Evolutionary conservation across 805 yeast species (phyloP).

Genomic region (Starmerella geochares): DNA sequence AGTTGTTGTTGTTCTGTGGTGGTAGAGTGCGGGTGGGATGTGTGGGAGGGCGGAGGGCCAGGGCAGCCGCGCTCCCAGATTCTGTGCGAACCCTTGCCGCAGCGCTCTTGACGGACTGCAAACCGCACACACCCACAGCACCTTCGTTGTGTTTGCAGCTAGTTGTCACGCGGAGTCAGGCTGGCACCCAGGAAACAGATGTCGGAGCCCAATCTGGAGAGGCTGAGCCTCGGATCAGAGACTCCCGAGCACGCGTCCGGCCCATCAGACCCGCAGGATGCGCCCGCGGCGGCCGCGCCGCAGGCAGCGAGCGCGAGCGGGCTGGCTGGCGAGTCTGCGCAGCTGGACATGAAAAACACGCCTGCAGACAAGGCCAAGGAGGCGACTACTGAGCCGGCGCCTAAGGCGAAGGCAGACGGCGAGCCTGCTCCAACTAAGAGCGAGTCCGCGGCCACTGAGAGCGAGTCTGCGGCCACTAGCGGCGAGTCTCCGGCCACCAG

Average conservation of each 20-base stretch:
- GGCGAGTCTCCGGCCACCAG: no score
- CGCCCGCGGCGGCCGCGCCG: neutral
- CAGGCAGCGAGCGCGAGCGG: neutral
- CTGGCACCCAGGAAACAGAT: neutral
- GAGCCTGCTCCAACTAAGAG: no score
- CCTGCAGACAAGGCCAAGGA: conserved; percentile 2
- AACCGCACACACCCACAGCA: neutral
- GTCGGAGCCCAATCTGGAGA: conserved; percentile 13
- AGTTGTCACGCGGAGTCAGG: neutral
- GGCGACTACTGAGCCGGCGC: conserved; percentile 11
- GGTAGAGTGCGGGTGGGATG: neutral
- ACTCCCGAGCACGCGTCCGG: neutral
- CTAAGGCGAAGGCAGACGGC: neutral
- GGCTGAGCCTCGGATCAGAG: conserved; percentile 9
- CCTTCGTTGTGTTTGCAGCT: neutral
- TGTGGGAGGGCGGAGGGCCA: neutral
- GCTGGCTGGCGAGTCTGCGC: neutral
- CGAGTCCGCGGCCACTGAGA: no score
- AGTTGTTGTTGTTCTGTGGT: no score
- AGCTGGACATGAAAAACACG: neutral
- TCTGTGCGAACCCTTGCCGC: neutral
- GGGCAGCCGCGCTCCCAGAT: neutral
- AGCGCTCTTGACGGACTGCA: neutral
- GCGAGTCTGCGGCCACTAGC: no score
- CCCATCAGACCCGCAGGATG: neutral